These are phyloP conservation scores for Plasmopara muralis DNA, from an alignment of 352 stramenopile species.

Conservation along the genomic window DNA sequence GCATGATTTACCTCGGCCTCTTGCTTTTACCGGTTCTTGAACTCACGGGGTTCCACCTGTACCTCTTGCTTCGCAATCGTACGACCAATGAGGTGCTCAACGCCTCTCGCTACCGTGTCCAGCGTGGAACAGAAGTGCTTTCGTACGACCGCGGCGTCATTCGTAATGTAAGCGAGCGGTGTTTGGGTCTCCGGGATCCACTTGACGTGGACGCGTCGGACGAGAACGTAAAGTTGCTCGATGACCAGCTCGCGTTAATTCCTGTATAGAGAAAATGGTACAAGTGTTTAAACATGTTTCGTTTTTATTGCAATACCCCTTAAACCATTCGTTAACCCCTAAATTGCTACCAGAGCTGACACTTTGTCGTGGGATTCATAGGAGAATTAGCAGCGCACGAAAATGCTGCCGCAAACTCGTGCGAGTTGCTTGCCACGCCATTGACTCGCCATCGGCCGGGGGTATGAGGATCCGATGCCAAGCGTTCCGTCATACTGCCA, in stretches of 20 bases:
- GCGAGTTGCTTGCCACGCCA: slow-evolving; percentile 68
- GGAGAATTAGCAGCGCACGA: slow-evolving; percentile 38
- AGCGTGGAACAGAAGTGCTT: slow-evolving; percentile 25
- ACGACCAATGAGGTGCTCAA: slow-evolving; percentile 81
- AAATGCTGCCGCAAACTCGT: slow-evolving; percentile 58
- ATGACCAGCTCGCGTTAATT: slow-evolving; percentile 14
- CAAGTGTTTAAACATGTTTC: neutral
- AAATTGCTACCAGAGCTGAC: slow-evolving; percentile 61
- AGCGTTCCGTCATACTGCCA: slow-evolving; percentile 35
- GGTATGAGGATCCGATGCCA: slow-evolving; percentile 58
- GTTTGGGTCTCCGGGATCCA: slow-evolving; percentile 17
- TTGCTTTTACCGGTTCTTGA: slow-evolving; percentile 46
- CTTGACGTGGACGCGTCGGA: slow-evolving; percentile 12
- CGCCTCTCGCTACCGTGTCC: slow-evolving; percentile 52
- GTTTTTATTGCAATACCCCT: no score
- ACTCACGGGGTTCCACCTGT: slow-evolving; percentile 63
- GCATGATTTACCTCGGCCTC: slow-evolving; percentile 42
- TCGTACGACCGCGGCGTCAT: slow-evolving; percentile 45
- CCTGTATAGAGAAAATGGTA: slow-evolving; percentile 7
- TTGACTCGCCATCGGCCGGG: slow-evolving; percentile 74
- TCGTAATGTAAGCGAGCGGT: slow-evolving; percentile 39
- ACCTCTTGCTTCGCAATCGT: slow-evolving; percentile 61
- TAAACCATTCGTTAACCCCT: neutral
- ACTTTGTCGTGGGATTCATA: slow-evolving; percentile 72
- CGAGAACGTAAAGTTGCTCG: slow-evolving; percentile 22